A percentile compares a stretch with the other conserved stretches of the same genome.
These are phyloP conservation scores for Starmerella potacharoeniae DNA, from an alignment of 805 yeast species.

Conservation along the genomic window DNA sequence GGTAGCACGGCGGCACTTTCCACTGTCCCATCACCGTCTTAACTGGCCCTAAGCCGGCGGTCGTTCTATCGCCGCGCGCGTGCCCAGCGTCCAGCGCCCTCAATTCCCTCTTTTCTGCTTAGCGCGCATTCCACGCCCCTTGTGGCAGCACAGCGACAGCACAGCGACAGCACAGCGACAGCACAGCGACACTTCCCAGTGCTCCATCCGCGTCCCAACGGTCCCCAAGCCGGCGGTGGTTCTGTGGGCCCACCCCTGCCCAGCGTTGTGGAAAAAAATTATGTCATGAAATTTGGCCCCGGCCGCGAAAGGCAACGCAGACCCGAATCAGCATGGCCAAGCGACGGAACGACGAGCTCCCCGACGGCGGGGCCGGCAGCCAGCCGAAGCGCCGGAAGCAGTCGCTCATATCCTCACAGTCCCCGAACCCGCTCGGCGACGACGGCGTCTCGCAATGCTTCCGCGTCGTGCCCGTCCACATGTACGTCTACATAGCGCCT, in stretches of 20 bases:
- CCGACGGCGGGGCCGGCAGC: slow-evolving; percentile 2
- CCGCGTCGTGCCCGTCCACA: slow-evolving; percentile 43
- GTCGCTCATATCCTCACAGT: slow-evolving; percentile 10
- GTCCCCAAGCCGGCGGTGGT: not conserved
- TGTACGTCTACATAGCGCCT: slow-evolving; percentile 87
- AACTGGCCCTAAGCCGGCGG: too few species aligned
- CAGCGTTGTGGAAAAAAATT: slow-evolving; percentile 9
- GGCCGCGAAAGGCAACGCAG: not conserved
- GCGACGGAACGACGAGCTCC: slow-evolving; percentile 13
- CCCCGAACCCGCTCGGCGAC: slow-evolving; percentile 22
- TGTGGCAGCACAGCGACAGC: too few species aligned
- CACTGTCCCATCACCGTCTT: too few species aligned
- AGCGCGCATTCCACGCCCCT: too few species aligned
- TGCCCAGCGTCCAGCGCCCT: too few species aligned
- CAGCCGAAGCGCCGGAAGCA: slow-evolving; percentile 17
- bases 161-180: too few species aligned
- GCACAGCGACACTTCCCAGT: too few species aligned
- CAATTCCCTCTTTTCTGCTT: too few species aligned
- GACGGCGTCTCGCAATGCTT: slow-evolving; percentile 49
- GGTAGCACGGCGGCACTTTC: too few species aligned
- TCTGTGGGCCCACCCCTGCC: not conserved
- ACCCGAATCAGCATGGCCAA: slow-evolving; percentile 12
- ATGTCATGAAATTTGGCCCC: slow-evolving; percentile 8
- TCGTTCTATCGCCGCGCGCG: too few species aligned
- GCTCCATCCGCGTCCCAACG: too few species aligned